Evolutionary conservation across 768 basidiomycete genomes (phyloP).

Genomic region (Tubosaeta sp.): DNA sequence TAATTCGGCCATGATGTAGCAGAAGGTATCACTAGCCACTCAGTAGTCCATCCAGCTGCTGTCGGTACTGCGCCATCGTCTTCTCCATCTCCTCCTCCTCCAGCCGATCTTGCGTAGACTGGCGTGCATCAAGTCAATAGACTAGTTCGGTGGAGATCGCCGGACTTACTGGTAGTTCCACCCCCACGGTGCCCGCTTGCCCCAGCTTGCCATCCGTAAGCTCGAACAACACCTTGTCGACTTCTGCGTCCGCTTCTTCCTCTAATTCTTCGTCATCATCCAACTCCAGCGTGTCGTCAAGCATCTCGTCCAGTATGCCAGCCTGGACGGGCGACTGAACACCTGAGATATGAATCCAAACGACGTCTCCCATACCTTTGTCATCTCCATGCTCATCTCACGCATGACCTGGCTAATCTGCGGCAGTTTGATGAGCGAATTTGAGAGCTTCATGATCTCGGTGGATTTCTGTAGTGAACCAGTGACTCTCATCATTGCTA

Average conservation of each 20-base stretch:
- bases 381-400: conserved; percentile 99
- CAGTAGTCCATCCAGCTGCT: conserved; percentile 83
- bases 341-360: neutral
- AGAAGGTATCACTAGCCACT: conserved; percentile 37
- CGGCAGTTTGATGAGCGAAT: conserved; percentile 84
- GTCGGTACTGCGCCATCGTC: conserved; percentile 86
- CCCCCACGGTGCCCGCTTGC: conserved; percentile 67
- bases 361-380: conserved; percentile 57
- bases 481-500: conserved; percentile 95
- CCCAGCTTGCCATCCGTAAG: conserved; percentile 96
- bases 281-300: conserved; percentile 87
- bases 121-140: conserved; percentile 6
- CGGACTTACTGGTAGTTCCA: conserved; percentile 68
- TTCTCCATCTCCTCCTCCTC: conserved; percentile 83
- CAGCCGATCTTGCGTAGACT: conserved; percentile 57
- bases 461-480: conserved; percentile 97
- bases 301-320: conserved; percentile 97
- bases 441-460: conserved; percentile 99
- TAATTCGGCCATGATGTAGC: neutral
- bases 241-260: conserved; percentile 95
- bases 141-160: neutral
- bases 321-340: conserved; percentile 50
- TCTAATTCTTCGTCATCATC: conserved; percentile 94
- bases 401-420: conserved; percentile 92
- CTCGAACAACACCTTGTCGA: conserved; percentile 94